Evolutionary conservation across 2,329 filamentous ascomycete genomes (phyloP).

Genomic region (Eurotiales sp.): DNA sequence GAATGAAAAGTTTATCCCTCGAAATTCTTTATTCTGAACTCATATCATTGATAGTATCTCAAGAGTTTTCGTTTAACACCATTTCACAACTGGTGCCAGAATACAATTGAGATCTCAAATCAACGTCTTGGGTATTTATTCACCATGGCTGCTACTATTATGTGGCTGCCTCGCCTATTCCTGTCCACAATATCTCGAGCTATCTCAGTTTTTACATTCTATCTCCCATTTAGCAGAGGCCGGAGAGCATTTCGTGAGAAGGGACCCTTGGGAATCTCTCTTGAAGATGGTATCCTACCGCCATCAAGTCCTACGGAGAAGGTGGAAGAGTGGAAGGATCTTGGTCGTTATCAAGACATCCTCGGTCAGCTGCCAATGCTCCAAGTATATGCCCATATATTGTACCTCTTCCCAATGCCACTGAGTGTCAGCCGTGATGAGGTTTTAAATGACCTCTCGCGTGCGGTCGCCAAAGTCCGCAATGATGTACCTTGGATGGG

Average conservation of each 20-base stretch:
- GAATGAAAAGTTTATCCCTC: no score
- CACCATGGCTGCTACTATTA: neutral
- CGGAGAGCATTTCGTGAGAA: neutral
- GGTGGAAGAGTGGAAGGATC: conserved; percentile 3
- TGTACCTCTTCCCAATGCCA: conserved; percentile 11
- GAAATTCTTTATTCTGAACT: no score
- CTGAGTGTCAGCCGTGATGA: neutral
- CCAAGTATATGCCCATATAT: conserved; percentile 19
- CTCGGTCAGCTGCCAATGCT: conserved; percentile 18
- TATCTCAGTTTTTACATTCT: neutral
- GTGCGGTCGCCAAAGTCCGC: conserved; percentile 15
- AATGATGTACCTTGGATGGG: conserved; percentile 22
- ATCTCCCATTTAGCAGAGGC: neutral
- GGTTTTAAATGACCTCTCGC: conserved; percentile 10
- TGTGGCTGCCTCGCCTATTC: neutral
- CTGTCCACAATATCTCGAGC: neutral
- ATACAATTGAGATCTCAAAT: neutral
- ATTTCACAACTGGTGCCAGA: no score
- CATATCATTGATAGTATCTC: no score
- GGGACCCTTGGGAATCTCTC: neutral
- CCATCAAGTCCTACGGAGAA: neutral
- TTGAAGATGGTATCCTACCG: neutral
- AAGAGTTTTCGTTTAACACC: no score
- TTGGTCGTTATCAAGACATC: conserved; percentile 15
- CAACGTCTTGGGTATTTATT: neutral